phyloP scores from a whole-genome alignment of 495 filamentous ascomycete genomes.

The Xylaria palmicola region DNA sequence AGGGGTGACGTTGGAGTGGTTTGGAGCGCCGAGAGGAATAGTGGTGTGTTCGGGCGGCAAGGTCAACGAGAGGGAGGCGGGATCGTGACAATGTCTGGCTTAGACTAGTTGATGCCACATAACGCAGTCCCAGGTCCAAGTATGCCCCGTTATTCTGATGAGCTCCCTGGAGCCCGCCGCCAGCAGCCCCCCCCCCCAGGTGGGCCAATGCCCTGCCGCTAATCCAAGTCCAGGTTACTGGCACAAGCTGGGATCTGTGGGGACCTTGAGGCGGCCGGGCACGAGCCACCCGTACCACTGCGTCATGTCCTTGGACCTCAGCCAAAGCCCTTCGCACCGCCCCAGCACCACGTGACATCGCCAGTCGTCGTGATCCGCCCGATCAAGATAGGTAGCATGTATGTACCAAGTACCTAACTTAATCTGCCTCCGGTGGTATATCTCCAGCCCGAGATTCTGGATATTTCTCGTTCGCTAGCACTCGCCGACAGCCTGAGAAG shows the following conservation, averaged over 20 bases:
- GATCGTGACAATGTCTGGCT: conserved; percentile 4
- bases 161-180: conserved; percentile 17
- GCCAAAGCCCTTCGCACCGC: too few species aligned
- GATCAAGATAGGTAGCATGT: too few species aligned
- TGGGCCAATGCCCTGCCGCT: too few species aligned
- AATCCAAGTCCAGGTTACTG: too few species aligned
- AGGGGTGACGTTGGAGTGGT: conserved; percentile 8
- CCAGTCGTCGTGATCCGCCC: not conserved
- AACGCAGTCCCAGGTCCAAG: conserved; percentile 22
- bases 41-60: not conserved
- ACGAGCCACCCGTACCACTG: conserved; percentile 12
- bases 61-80: not conserved
- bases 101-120: conserved; percentile 31
- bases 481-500: conserved; percentile 1
- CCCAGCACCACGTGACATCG: conserved; percentile 5
- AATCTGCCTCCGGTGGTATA: too few species aligned
- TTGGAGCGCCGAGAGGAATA: not conserved
- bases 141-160: conserved; percentile 16
- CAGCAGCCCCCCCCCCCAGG: too few species aligned
- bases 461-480: not conserved
- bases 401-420: too few species aligned
- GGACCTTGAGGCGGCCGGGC: too few species aligned
- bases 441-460: not conserved
- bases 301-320: too few species aligned
- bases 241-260: too few species aligned